These are phyloP conservation scores for Ceraceosorus guamensis DNA, from an alignment of 1,284 basidiomycete species.

Conservation along the genomic window DNA sequence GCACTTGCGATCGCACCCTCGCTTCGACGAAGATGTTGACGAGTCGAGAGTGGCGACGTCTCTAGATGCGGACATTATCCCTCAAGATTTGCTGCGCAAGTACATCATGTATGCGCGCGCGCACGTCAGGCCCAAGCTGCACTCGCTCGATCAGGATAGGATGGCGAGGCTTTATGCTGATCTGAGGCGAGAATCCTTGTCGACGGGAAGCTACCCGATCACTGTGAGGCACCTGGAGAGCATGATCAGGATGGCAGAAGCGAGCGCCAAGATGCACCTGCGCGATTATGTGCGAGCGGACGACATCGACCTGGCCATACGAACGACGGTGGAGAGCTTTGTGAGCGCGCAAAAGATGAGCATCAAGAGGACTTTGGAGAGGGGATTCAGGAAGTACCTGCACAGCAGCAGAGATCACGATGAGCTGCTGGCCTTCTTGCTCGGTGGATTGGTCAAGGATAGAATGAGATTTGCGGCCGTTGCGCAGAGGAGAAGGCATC, in stretches of 20 bases:
- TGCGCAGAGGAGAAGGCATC: background rate
- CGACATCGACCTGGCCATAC: constrained; percentile 95
- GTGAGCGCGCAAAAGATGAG: constrained; percentile 95
- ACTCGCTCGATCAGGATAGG: constrained; percentile 92
- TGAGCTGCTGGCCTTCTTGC: constrained; percentile 85
- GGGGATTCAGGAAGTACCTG: constrained; percentile 88
- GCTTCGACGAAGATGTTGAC: constrained; percentile 70
- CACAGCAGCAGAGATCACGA: constrained; percentile 87
- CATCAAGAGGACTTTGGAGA: constrained; percentile 92
- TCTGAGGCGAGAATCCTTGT: constrained; percentile 85
- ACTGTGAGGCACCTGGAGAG: constrained; percentile 96
- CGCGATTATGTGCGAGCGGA: constrained; percentile 91
- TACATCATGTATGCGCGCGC: constrained; percentile 99
- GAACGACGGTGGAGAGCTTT: constrained; percentile 88
- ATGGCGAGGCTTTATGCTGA: constrained; percentile 91
- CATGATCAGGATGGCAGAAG: constrained; percentile 99
- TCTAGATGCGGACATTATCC: constrained; percentile 74
- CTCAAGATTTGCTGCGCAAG: constrained; percentile 92
- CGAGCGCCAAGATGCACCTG: constrained; percentile 95
- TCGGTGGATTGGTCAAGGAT: constrained; percentile 91
- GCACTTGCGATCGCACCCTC: constrained; percentile 86
- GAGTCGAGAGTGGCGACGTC: constrained; percentile 77
- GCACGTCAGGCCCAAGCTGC: constrained; percentile 81
- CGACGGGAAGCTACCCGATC: constrained; percentile 95
- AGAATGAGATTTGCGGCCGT: constrained; percentile 63